Base-by-base conservation (phyloP, 2,329 filamentous ascomycete genomes). In the Curvularia spicifera region DNA sequence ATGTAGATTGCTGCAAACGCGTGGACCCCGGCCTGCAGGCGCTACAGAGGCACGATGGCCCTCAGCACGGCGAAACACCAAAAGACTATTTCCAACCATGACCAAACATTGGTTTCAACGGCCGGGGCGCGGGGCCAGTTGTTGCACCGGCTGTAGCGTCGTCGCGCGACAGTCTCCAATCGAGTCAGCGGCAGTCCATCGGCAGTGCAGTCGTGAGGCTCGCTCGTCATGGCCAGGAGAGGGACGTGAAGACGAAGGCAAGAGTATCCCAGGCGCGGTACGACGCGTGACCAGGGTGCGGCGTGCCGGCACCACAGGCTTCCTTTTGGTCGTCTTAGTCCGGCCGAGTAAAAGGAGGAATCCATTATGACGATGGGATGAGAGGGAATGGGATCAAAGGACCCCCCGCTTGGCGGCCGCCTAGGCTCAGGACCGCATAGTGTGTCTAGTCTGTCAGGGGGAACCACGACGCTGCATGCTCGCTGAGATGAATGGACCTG, bases 331-430 rank as follows among this genome's bases (percentile, higher is more conserved):
- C 40, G 58, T 46, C 57, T 64, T 65, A 66, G 60, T 53, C 51
- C 57, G 66, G 51, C 52, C 57, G 63, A 52, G 65, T 68, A 69
- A 71, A 71, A 71, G 67, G 69, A 69, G 68, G 49, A 64, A 58
- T 15, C 53, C 40, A 51, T 29, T 56, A 73, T 72, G 71, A 72
- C 65, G 69, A 69, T 68, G 63, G 65, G 67, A 31, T 31, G 9
- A 31, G 29, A 29, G 28, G 22, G 22, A 24, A 28, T 28, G 26
- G 63, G 18, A 53, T 44, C 53, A 52, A 71, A 53, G 51, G 24
- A n/a, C 51, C 22, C 33, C 31, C 45, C 46, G 51, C 60, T 57
- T 64, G 61, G 60, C 63, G 57, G 56, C 49, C 51, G 39, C 39
- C 53, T 57, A 56, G 48, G 47, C 54, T 60, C 60, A 55, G 53